phyloP scores from a whole-genome alignment of 805 yeast species.

The Candida broadrunensis region DNA sequence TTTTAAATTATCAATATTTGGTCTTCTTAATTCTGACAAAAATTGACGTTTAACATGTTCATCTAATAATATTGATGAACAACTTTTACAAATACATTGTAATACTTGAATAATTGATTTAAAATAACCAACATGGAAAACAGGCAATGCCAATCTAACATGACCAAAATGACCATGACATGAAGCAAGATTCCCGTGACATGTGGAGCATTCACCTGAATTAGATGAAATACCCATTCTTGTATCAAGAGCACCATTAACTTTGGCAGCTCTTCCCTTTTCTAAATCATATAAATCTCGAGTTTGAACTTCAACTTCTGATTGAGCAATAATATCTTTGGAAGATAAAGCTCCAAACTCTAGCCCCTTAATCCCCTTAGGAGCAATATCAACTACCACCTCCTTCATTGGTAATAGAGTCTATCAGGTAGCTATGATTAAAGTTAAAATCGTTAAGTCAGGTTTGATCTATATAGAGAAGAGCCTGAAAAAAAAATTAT shows the following conservation, averaged over 20 bases:
- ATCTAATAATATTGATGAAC: slow-evolving; percentile 74
- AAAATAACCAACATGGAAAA: slow-evolving; percentile 96
- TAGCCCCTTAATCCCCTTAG: slow-evolving; percentile 85
- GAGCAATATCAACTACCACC: slow-evolving; percentile 73
- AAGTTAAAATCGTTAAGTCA: too few relatives aligned
- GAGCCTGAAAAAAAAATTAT: slow-evolving; percentile 3
- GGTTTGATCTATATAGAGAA: slow-evolving; percentile 1
- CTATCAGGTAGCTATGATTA: too few relatives aligned
- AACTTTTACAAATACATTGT: slow-evolving; percentile 87
- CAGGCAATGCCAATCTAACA: slow-evolving; percentile 88
- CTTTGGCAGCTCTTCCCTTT: slow-evolving; percentile 79
- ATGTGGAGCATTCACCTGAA: slow-evolving; percentile 81
- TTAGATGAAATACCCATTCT: slow-evolving; percentile 93
- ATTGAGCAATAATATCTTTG: slow-evolving; percentile 85
- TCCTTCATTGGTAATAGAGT: slow-evolving; percentile 42
- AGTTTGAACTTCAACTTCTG: slow-evolving; percentile 90
- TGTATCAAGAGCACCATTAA: slow-evolving; percentile 85
- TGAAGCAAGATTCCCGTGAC: slow-evolving; percentile 86
- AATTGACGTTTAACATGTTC: slow-evolving; percentile 69
- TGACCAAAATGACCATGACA: slow-evolving; percentile 99
- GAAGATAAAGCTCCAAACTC: slow-evolving; percentile 94
- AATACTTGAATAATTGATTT: slow-evolving; percentile 84
- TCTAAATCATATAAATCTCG: slow-evolving; percentile 91
- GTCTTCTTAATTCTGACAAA: slow-evolving; percentile 76
- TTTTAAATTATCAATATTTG: slow-evolving; percentile 84